Percentiles rank a stretch among this genome's conserved stretches.
These are phyloP conservation scores for Plasmodium fragile DNA, from an alignment of 169 alveolate genomes.

Conservation along the genomic window DNA sequence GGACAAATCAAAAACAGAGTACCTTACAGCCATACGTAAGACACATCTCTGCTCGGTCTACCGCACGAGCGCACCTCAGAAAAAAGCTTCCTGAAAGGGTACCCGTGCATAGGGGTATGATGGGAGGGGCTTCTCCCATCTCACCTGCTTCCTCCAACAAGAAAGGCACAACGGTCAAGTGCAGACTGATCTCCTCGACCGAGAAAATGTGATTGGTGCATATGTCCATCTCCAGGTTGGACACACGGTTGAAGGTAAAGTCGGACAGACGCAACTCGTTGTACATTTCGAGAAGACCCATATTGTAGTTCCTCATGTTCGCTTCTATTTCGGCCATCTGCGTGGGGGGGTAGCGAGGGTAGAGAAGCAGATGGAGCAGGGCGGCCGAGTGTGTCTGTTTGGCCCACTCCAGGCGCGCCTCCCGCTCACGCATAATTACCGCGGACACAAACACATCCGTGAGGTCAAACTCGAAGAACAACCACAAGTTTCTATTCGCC, in stretches of 20 bases:
- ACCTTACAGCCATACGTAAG: too few species aligned
- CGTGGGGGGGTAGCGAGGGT: neutral
- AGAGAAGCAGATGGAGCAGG: neutral
- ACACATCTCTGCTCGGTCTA: neutral
- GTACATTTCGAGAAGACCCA: constrained; percentile 24
- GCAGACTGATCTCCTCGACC: constrained; percentile 20
- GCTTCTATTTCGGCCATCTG: constrained; percentile 51
- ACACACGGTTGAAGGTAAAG: constrained; percentile 2
- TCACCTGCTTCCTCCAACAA: constrained; percentile 37
- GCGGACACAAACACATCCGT: constrained; percentile 5
- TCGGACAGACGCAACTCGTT: constrained; percentile 16
- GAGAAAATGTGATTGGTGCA: constrained; percentile 15
- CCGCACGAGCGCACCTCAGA: neutral
- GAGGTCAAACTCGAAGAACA: constrained; percentile 40
- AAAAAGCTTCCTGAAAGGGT: neutral
- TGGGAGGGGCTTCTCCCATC: neutral
- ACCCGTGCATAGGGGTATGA: too few species aligned
- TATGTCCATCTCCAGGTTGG: constrained; percentile 3
- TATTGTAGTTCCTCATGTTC: constrained; percentile 39
- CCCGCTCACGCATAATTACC: neutral
- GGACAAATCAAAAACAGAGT: neutral
- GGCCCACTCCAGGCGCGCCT: neutral
- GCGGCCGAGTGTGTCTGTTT: neutral
- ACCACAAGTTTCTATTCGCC: constrained; percentile 34
- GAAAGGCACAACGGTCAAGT: constrained; percentile 27